These are phyloP conservation scores for Verruconis gallopava DNA, from an alignment of 2,329 filamentous ascomycete species.

Conservation along the genomic window DNA sequence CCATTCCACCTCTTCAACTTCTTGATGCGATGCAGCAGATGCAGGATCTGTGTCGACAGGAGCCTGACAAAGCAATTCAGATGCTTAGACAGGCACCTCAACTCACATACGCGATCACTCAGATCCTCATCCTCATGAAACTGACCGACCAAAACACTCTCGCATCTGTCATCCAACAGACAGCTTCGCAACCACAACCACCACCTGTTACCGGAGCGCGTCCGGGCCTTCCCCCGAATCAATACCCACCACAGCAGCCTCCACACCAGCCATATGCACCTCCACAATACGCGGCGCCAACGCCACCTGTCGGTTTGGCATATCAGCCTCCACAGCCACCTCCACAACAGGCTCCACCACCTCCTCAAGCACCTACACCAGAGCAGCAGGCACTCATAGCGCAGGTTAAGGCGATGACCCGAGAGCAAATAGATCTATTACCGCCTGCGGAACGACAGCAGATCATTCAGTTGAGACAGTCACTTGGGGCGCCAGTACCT, in stretches of 20 bases:
- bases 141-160: conserved; percentile 79
- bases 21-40: conserved; percentile 90
- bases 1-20: conserved; percentile 74
- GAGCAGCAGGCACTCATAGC: conserved; percentile 64
- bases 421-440: conserved; percentile 66
- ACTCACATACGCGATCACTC: conserved; percentile 88
- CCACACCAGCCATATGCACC: conserved; percentile 11
- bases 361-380: conserved; percentile 25
- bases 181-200: conserved; percentile 23
- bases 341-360: conserved; percentile 32
- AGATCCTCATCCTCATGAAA: conserved; percentile 83
- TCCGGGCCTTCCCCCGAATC: conserved; percentile 22
- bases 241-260: conserved; percentile 9
- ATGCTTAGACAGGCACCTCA: conserved; percentile 82
- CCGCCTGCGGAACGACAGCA: conserved; percentile 64
- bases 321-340: conserved; percentile 21
- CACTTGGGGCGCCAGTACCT: not conserved
- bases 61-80: conserved; percentile 73
- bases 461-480: conserved; percentile 55
- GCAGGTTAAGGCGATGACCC: conserved; percentile 68
- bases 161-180: conserved; percentile 61
- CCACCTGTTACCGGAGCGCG: no score
- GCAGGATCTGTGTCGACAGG: conserved; percentile 73
- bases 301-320: conserved; percentile 34
- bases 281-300: conserved; percentile 26